Percentiles rank a stretch among this genome's conserved stretches.
These are phyloP conservation scores for Ambrosia artemisiifolia DNA, from an alignment of 129 eudicot genomes.

Conservation along the genomic window DNA sequence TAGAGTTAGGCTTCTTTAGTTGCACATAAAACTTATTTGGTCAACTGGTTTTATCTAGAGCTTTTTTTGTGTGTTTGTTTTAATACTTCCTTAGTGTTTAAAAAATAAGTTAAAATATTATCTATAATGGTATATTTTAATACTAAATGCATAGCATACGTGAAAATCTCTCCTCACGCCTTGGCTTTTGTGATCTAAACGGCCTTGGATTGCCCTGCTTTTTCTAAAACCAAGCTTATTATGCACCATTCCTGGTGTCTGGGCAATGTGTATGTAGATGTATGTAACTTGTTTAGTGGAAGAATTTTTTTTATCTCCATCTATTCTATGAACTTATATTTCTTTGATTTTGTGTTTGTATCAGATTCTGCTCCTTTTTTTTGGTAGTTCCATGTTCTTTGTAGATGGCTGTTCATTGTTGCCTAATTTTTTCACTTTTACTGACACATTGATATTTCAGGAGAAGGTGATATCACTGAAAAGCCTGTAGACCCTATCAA, in stretches of 20 bases:
- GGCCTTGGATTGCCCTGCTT: no score
- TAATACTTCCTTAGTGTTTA: no score
- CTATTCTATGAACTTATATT: neutral
- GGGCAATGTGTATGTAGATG: neutral
- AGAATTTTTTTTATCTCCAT: neutral
- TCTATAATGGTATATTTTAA: no score
- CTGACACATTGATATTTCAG: conserved; percentile 35
- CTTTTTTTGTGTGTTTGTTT: no score
- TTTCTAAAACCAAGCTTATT: no score
- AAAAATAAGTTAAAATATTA: no score
- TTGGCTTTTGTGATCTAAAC: no score
- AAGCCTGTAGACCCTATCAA: conserved; percentile 90
- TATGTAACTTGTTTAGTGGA: neutral
- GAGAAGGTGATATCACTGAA: conserved; percentile 81
- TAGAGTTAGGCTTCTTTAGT: no score
- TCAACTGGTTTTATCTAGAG: no score
- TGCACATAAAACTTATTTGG: no score
- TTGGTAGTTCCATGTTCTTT: neutral
- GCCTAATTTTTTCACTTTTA: neutral
- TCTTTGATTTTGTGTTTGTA: neutral
- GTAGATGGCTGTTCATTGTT: conserved; percentile 12
- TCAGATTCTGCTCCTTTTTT: neutral
- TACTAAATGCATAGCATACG: no score
- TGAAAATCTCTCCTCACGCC: no score
- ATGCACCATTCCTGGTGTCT: neutral